These are phyloP conservation scores for Rhodotorula kratochvilovae DNA, from an alignment of 768 basidiomycete species.

Conservation along the genomic window DNA sequence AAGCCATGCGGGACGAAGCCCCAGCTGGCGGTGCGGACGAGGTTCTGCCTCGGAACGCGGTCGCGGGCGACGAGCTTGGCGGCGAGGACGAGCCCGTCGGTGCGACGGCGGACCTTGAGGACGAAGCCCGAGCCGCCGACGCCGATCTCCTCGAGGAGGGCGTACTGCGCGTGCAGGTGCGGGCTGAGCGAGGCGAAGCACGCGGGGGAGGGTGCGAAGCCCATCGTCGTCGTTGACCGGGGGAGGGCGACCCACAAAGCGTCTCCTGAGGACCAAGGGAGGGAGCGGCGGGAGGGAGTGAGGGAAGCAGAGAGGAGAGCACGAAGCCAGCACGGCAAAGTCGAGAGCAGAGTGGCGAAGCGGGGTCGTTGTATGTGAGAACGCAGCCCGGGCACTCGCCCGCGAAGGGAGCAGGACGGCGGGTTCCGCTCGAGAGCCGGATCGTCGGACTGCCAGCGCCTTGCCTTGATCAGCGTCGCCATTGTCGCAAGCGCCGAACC, in stretches of 20 bases:
- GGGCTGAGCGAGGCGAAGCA: slow-evolving; percentile 25
- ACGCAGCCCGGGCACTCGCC: neutral
- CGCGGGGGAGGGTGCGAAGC: neutral
- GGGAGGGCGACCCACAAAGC: neutral
- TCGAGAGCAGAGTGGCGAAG: neutral
- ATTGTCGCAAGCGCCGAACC: too few relatives aligned
- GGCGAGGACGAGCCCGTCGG: slow-evolving; percentile 64
- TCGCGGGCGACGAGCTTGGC: slow-evolving; percentile 77
- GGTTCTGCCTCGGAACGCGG: slow-evolving; percentile 39
- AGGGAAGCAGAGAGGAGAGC: neutral
- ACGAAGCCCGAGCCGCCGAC: slow-evolving; percentile 91
- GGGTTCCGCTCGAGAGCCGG: too few relatives aligned
- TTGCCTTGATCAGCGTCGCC: too few relatives aligned
- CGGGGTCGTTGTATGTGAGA: slow-evolving; percentile 8
- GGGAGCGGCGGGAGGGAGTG: neutral
- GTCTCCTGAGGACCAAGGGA: too few relatives aligned
- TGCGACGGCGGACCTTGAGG: slow-evolving; percentile 69
- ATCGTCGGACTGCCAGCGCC: too few relatives aligned
- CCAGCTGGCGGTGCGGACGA: slow-evolving; percentile 19
- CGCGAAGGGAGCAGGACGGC: neutral
- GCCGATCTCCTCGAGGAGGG: slow-evolving; percentile 56
- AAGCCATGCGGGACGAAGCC: slow-evolving; percentile 6
- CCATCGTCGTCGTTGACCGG: neutral
- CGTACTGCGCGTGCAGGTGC: slow-evolving; percentile 43
- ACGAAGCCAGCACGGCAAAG: too few relatives aligned